A percentile compares a stretch with the other conserved stretches of the same genome.
phyloP scores from a whole-genome alignment of 441 rosid genomes.

The Aquilaria agallochum region DNA sequence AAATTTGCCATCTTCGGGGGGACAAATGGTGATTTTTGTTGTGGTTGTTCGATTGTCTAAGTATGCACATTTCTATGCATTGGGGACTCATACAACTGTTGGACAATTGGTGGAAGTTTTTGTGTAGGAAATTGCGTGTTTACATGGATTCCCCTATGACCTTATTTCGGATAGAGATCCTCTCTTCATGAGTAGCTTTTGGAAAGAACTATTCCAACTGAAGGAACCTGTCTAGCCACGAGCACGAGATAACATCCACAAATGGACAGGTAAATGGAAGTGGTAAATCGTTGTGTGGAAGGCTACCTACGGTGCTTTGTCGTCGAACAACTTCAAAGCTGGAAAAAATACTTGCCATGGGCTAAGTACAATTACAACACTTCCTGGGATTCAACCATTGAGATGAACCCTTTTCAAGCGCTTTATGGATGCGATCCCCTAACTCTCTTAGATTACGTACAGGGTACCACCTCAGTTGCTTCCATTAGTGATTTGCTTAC shows the following conservation, averaged over 20 bases:
- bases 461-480: not conserved
- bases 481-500: not conserved
- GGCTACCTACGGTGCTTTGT: too few species aligned
- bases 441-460: not conserved
- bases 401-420: not conserved
- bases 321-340: too few species aligned
- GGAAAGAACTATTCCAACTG: too few species aligned
- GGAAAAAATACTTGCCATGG: conserved; percentile 2
- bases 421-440: conserved; percentile 13
- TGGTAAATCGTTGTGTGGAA: too few species aligned
- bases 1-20: not conserved
- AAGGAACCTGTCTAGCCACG: too few species aligned
- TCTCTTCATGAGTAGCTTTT: too few species aligned
- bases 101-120: not conserved
- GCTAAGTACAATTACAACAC: conserved; percentile 10
- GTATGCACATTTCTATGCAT: not conserved
- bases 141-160: too few species aligned
- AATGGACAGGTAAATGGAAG: too few species aligned
- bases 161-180: too few species aligned
- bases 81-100: not conserved
- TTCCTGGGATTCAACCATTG: not conserved
- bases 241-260: too few species aligned
- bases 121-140: too few species aligned
- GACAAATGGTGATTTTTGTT: not conserved
- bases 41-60: not conserved